Conservation (phyloP, 2,329 filamentous ascomycete species). For the Teratosphaeria nubilosa region DNA sequence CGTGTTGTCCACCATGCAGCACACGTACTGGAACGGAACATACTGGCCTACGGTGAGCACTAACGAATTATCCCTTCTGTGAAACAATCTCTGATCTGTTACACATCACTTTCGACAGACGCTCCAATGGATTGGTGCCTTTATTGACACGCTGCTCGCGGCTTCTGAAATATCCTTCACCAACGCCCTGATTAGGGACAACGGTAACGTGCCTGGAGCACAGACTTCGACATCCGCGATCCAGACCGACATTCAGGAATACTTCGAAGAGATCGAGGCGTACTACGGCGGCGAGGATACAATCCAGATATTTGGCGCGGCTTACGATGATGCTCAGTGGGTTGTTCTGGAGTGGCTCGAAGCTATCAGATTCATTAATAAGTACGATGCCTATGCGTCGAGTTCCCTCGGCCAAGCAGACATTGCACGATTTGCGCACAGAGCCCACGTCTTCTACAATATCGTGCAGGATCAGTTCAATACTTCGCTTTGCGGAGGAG, state of each 20-base stretch:
- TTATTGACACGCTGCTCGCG: conserved; percentile 18
- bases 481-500: conserved; percentile 66
- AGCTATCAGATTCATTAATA: conserved; percentile 22
- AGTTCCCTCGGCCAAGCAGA: conserved; percentile 69
- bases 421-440: conserved; percentile 66
- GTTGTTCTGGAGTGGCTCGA: conserved; percentile 26
- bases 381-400: conserved; percentile 15
- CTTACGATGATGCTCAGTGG: conserved; percentile 27
- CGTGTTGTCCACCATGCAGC: conserved; percentile 19
- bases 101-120: background rate
- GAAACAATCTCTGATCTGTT: no score
- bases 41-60: conserved; percentile 13
- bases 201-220: conserved; percentile 6
- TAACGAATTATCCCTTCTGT: no score
- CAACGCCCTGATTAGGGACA: conserved; percentile 7
- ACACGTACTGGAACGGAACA: conserved; percentile 22
- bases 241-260: conserved; percentile 12
- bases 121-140: conserved; percentile 22
- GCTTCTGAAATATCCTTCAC: conserved; percentile 14
- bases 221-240: conserved; percentile 4
- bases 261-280: conserved; percentile 17
- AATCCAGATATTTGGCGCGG: conserved; percentile 22
- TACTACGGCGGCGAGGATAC: conserved; percentile 20
- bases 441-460: conserved; percentile 80
- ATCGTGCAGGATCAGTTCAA: conserved; percentile 75